Evolutionary conservation across 2,329 filamentous ascomycete genomes (phyloP).

Genomic region (Aspergillus tamarii): DNA sequence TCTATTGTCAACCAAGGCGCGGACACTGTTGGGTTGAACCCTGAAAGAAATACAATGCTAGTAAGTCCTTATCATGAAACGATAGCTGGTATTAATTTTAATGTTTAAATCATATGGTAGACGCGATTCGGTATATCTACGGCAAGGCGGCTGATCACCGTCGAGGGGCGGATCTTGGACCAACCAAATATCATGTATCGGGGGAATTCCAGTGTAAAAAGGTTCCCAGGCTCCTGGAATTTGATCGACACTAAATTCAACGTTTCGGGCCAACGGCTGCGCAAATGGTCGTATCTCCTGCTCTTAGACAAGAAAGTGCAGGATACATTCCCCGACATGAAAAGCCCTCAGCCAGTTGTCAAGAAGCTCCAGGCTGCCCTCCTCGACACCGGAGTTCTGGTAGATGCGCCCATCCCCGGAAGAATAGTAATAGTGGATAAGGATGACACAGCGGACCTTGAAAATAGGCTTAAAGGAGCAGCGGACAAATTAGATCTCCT

Average conservation of each 20-base stretch:
- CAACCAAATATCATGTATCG: background rate
- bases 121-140: background rate
- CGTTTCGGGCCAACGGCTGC: background rate
- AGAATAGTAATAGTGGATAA: background rate
- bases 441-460: background rate
- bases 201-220: background rate
- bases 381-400: background rate
- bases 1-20: background rate
- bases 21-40: slow-evolving; percentile 48
- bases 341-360: background rate
- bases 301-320: background rate
- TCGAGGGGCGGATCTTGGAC: background rate
- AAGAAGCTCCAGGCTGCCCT: background rate
- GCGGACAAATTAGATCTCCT: background rate
- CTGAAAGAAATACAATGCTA: slow-evolving; percentile 29
- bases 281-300: background rate
- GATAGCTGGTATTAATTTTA: background rate
- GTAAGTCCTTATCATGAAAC: background rate
- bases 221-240: background rate
- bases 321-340: background rate
- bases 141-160: background rate
- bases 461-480: background rate
- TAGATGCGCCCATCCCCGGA: background rate
- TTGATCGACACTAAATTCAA: background rate
- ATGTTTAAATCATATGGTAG: background rate